These are phyloP conservation scores for Mycena olivaceomarginata DNA, from an alignment of 768 basidiomycete genomes.

Conservation along the genomic window DNA sequence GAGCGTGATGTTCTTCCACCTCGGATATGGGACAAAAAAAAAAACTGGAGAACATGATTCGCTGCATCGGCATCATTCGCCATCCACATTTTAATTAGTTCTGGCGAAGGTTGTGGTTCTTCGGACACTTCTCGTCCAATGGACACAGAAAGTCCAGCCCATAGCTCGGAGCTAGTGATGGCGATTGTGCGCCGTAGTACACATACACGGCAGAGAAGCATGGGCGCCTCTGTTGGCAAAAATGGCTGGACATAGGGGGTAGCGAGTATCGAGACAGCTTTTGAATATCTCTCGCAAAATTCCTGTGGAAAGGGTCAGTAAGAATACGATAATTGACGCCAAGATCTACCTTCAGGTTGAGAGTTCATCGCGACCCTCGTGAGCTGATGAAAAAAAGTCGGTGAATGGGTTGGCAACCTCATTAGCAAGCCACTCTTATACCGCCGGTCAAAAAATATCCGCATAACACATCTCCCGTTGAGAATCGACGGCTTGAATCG, in stretches of 20 bases:
- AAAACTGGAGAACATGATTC: conserved; percentile 14
- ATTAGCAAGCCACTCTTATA: conserved; percentile 2
- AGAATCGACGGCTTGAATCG: neutral
- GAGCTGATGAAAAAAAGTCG: neutral
- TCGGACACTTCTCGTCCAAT: conserved; percentile 15
- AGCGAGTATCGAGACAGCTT: conserved; percentile 18
- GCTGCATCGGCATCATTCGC: conserved; percentile 5
- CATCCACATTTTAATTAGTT: conserved; percentile 31
- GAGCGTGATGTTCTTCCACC: conserved; percentile 35
- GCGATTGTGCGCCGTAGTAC: conserved; percentile 25
- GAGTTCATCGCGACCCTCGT: neutral
- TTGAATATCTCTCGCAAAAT: conserved; percentile 36
- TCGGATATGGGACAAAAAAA: conserved; percentile 35
- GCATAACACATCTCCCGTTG: neutral
- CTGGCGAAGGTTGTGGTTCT: neutral
- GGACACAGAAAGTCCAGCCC: conserved; percentile 27
- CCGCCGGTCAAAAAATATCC: neutral
- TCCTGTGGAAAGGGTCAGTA: conserved; percentile 5
- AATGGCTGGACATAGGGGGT: conserved; percentile 28
- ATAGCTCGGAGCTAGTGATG: conserved; percentile 22
- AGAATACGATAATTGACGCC: neutral
- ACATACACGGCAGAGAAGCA: conserved; percentile 31
- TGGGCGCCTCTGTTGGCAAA: conserved; percentile 27
- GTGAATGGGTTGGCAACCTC: neutral
- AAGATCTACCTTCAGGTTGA: conserved; percentile 20